phyloP scores from a whole-genome alignment of 75 land plant genomes.

The Pinus tabuliformis region DNA sequence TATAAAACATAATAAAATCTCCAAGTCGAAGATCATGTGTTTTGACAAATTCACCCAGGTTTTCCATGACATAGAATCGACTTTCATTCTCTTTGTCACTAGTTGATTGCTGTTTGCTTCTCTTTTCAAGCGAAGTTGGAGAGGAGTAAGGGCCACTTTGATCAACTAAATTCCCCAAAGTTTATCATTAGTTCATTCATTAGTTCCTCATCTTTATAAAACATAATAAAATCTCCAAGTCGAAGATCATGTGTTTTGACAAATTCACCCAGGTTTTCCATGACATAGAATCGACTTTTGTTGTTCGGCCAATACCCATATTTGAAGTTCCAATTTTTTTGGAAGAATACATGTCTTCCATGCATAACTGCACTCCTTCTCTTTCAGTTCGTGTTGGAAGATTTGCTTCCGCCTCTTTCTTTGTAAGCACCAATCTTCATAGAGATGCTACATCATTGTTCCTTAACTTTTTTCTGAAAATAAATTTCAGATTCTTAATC shows the following conservation, averaged over 20 bases:
- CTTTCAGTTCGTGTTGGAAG: slow-evolving; percentile 24
- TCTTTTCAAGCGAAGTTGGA: not conserved
- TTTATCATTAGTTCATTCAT: too few relatives aligned
- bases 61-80: too few relatives aligned
- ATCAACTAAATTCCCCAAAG: too few relatives aligned
- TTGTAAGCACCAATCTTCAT: too few relatives aligned
- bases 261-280: slow-evolving; percentile 64
- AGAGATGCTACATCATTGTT: too few relatives aligned
- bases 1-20: slow-evolving; percentile 8
- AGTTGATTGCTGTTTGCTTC: too few relatives aligned
- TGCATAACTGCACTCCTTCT: slow-evolving; percentile 32
- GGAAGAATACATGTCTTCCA: slow-evolving; percentile 32
- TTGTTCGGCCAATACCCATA: slow-evolving; percentile 89
- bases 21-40: not conserved
- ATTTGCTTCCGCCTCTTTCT: slow-evolving; percentile 43
- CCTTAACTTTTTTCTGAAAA: too few relatives aligned
- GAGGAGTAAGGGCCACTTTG: not conserved
- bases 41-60: slow-evolving; percentile 9
- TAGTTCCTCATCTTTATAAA: slow-evolving; percentile 10
- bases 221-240: slow-evolving; percentile 3
- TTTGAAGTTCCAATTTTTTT: slow-evolving; percentile 29
- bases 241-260: not conserved
- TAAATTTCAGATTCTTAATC: too few relatives aligned
- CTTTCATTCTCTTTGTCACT: too few relatives aligned
- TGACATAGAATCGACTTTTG: slow-evolving; percentile 81